phyloP scores from a whole-genome alignment of 345 rosid genomes.

The Arabis alpina region DNA sequence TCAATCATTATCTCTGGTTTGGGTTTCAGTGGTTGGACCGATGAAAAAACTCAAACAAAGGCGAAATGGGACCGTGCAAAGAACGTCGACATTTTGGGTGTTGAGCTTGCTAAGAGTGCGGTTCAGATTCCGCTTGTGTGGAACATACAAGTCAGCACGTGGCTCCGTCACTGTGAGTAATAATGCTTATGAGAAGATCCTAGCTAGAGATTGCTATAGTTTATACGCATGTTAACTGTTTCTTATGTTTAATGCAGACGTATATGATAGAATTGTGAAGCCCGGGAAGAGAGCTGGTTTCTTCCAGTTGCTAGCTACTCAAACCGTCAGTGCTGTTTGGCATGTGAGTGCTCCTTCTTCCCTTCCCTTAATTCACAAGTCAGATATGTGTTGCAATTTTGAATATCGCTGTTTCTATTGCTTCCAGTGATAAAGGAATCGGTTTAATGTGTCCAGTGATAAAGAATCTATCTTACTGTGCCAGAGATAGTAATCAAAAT shows the following conservation, averaged over 20 bases:
- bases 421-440: neutral
- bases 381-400: neutral
- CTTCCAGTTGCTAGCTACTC: slow-evolving; percentile 91
- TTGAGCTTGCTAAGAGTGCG: slow-evolving; percentile 81
- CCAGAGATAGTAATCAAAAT: neutral
- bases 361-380: neutral
- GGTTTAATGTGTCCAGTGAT: neutral
- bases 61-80: slow-evolving; percentile 91
- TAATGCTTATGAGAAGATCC: neutral
- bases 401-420: neutral
- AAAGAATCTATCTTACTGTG: slow-evolving; percentile 11
- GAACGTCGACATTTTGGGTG: slow-evolving; percentile 84
- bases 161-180: slow-evolving; percentile 97
- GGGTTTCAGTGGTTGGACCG: slow-evolving; percentile 96
- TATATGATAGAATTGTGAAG: slow-evolving; percentile 73
- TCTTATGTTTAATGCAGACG: slow-evolving; percentile 49
- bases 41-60: slow-evolving; percentile 63
- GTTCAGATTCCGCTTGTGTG: slow-evolving; percentile 84
- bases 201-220: neutral
- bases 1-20: slow-evolving; percentile 82
- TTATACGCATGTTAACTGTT: neutral
- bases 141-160: slow-evolving; percentile 99
- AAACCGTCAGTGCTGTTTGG: slow-evolving; percentile 95
- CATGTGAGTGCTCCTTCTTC: slow-evolving; percentile 65
- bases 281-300: slow-evolving; percentile 81